These are phyloP conservation scores for Xylaria venustula DNA, from an alignment of 495 filamentous ascomycete species.

Conservation along the genomic window DNA sequence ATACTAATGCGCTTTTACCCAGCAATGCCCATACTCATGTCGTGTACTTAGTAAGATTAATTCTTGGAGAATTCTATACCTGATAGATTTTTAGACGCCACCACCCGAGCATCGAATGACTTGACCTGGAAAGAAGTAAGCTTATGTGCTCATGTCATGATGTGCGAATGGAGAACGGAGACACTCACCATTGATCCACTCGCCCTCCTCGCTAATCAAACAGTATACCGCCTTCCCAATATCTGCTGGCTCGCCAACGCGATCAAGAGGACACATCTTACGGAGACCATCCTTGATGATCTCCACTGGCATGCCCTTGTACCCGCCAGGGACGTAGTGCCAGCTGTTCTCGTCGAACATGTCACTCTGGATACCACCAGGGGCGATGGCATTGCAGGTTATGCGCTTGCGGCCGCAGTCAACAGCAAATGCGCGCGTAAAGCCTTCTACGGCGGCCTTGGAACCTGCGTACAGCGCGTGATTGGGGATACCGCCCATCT, in stretches of 20 bases:
- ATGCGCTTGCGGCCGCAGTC: constrained; percentile 46
- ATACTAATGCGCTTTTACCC: background rate
- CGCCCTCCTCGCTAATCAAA: constrained; percentile 55
- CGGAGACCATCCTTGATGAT: constrained; percentile 38
- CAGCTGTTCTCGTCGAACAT: constrained; percentile 66
- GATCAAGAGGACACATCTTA: constrained; percentile 50
- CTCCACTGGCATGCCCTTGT: constrained; percentile 37
- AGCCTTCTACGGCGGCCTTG: constrained; percentile 59
- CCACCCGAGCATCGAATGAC: constrained; percentile 37
- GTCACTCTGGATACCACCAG: constrained; percentile 67
- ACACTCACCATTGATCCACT: constrained; percentile 59
- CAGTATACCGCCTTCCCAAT: constrained; percentile 56
- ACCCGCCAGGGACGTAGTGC: constrained; percentile 58
- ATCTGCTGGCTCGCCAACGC: constrained; percentile 54
- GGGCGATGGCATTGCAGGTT: constrained; percentile 65
- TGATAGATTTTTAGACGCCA: constrained; percentile 22
- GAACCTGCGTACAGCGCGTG: constrained; percentile 61
- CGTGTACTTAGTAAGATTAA: background rate
- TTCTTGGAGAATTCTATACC: background rate
- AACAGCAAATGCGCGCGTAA: constrained; percentile 56
- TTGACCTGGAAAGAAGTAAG: constrained; percentile 32
- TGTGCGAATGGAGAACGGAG: background rate
- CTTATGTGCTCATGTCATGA: constrained; percentile 5
- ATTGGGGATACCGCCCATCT: constrained; percentile 61
- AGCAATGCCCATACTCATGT: background rate